Conservation (phyloP, 805 yeast genomes). For the Saccharomyces eubayanus region DNA sequence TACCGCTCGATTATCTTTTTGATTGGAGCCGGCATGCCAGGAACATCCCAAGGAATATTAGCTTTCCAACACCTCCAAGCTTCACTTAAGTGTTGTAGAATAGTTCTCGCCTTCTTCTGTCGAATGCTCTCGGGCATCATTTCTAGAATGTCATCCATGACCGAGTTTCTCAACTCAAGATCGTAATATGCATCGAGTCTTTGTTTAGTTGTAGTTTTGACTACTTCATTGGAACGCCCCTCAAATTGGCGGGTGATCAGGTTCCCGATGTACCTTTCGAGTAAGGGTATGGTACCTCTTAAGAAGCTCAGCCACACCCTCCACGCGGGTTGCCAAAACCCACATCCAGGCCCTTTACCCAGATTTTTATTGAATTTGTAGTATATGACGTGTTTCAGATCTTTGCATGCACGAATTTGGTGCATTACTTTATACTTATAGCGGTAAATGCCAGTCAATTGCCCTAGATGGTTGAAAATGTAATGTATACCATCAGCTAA, state of each 20-base stretch:
- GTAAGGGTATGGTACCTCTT: constrained; percentile 82
- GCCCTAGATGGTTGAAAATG: constrained; percentile 87
- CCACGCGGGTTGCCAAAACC: constrained; percentile 99
- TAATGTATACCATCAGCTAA: constrained; percentile 92
- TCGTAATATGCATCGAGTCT: constrained; percentile 93
- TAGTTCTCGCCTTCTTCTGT: constrained; percentile 76
- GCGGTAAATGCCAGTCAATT: constrained; percentile 90
- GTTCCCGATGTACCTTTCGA: constrained; percentile 94
- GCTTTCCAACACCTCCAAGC: constrained; percentile 99
- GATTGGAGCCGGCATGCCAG: constrained; percentile 89
- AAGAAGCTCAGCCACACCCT: constrained; percentile 88
- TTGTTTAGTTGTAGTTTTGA: constrained; percentile 91
- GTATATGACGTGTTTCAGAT: constrained; percentile 85
- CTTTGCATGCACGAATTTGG: constrained; percentile 92
- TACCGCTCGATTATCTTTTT: constrained; percentile 81
- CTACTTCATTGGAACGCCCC: constrained; percentile 88
- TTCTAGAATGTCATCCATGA: constrained; percentile 89
- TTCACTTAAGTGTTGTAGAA: constrained; percentile 88
- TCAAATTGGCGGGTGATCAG: constrained; percentile 87
- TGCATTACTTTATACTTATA: constrained; percentile 98
- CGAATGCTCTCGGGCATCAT: constrained; percentile 94
- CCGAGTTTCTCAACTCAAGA: constrained; percentile 85
- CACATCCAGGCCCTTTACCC: constrained; percentile 98
- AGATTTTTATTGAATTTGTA: constrained; percentile 73
- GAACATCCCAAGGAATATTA: constrained; percentile 94